phyloP scores from a whole-genome alignment of 139 green algal species.

The Haematococcus lacustris region DNA sequence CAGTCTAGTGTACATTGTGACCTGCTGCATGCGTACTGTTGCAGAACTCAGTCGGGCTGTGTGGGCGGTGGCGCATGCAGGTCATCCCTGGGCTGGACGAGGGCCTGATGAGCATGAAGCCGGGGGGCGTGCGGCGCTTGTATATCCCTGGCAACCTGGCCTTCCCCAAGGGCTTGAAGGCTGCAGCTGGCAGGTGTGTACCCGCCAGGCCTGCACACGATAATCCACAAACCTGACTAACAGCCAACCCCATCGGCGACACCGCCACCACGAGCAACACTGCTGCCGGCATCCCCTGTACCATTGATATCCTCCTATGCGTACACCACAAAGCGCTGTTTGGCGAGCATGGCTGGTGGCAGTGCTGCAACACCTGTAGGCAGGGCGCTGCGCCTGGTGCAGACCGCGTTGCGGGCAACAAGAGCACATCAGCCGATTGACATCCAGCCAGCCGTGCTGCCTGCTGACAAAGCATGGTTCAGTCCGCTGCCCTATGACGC shows the following conservation, averaged over 20 bases:
- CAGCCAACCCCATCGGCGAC: background rate
- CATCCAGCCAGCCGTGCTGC: no score
- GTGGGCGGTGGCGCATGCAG: no score
- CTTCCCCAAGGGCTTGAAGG: conserved; percentile 85
- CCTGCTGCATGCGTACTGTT: no score
- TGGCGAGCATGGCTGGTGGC: background rate
- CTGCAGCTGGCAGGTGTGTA: conserved; percentile 30
- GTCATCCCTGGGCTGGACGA: conserved; percentile 79
- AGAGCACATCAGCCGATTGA: no score
- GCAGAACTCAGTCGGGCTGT: no score
- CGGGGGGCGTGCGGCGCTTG: conserved; percentile 77
- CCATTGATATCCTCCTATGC: background rate
- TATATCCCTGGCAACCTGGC: conserved; percentile 87
- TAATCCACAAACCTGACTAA: background rate
- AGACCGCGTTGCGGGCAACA: no score
- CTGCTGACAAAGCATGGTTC: no score
- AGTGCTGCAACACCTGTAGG: background rate
- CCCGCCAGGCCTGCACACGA: background rate
- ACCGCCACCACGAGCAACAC: background rate
- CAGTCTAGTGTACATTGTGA: no score
- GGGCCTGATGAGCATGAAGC: conserved; percentile 80
- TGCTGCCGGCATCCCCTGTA: background rate
- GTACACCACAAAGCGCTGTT: no score
- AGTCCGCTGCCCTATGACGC: no score
- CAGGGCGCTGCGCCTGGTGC: no score